Conservation (phyloP, 257 asterid species). For the Scutellaria galericulata region DNA sequence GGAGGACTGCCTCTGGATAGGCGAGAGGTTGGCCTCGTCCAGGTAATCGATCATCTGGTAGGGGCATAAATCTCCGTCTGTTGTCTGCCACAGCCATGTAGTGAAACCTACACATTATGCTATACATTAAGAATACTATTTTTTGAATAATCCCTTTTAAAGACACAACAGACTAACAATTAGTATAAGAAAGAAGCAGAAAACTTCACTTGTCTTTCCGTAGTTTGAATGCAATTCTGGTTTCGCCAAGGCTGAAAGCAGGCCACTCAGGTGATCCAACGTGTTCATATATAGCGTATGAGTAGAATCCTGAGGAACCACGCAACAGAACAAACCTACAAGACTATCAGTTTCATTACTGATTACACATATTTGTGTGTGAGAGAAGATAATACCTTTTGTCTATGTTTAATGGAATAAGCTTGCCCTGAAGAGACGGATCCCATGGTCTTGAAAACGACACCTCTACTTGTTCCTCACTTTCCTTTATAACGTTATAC, state of each 20-base stretch:
- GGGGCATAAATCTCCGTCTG: slow-evolving; percentile 75
- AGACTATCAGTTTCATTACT: slow-evolving; percentile 18
- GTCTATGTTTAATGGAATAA: slow-evolving; percentile 72
- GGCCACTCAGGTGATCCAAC: slow-evolving; percentile 88
- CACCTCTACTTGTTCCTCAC: slow-evolving; percentile 73
- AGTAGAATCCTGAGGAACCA: slow-evolving; percentile 85
- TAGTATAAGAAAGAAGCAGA: slow-evolving; percentile 1
- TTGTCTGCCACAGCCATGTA: slow-evolving; percentile 87
- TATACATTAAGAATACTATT: not conserved
- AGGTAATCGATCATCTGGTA: slow-evolving; percentile 80
- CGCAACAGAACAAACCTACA: slow-evolving; percentile 80
- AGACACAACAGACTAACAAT: not conserved
- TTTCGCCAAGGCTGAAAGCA: slow-evolving; percentile 89
- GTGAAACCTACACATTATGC: slow-evolving; percentile 53
- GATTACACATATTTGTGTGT: not conserved
- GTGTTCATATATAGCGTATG: slow-evolving; percentile 88
- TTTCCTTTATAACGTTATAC: slow-evolving; percentile 59
- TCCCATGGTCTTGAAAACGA: slow-evolving; percentile 83
- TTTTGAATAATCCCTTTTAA: not conserved
- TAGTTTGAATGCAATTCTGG: slow-evolving; percentile 91
- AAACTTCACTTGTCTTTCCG: slow-evolving; percentile 74
- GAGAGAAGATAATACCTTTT: slow-evolving; percentile 57
- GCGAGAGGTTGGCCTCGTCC: slow-evolving; percentile 78
- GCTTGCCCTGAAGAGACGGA: slow-evolving; percentile 61
- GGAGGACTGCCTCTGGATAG: slow-evolving; percentile 88